Evolutionary conservation across 192 early-diverging fungal genomes (phyloP), one percentile per base, ranked within the genome.

Genomic region (Backusella tarrabulga): DNA sequence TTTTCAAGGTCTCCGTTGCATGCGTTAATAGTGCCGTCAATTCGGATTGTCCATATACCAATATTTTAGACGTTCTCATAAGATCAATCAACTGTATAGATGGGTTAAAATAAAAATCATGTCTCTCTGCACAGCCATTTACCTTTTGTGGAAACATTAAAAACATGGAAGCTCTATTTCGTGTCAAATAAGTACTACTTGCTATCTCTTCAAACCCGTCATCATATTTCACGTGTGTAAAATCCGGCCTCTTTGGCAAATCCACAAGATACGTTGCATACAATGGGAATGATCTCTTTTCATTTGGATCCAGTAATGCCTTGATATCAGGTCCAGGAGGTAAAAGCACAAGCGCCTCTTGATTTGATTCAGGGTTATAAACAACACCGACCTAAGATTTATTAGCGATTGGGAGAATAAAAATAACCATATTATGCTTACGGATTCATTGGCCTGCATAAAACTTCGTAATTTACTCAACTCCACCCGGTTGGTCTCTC

Each of bases 61-160:
- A 3, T 38, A 70, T 23, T 21, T 70, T 41, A 11, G 38, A 40
- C 41, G 8, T 70, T 36, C 2, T 29, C n/a, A n/a, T 41, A 11
- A 70, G 12, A 21, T 70, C 8, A 23, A 23, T 70, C 68, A 70
- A 15, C 68, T 69, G 38, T 38, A 60, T 60, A n/a, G 23, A 26
- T 41, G 6, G 23, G 21, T 32, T 70, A 70, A 23, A 23, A 70
- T 56, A 56, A 56, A 56, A n/a, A 21, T 0, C 54, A 21, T 56
- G 6, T 32, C 32, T 32, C 32, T 32, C 32, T 32, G 32, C 32
- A 32, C 32, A 32, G 2, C 54, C 11, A 69, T 26, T n/a, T 70
- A 70, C 68, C 36, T 70, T 21, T 36, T 40, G n/a, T 23, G 68
- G 68, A 36, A 70, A 23, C 21, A 26, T 70, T 70, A 70, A 41